Evolutionary conservation across 768 basidiomycete genomes (phyloP), one percentile per base, ranked within the genome.

Genomic region (Serpula lacrymans): DNA sequence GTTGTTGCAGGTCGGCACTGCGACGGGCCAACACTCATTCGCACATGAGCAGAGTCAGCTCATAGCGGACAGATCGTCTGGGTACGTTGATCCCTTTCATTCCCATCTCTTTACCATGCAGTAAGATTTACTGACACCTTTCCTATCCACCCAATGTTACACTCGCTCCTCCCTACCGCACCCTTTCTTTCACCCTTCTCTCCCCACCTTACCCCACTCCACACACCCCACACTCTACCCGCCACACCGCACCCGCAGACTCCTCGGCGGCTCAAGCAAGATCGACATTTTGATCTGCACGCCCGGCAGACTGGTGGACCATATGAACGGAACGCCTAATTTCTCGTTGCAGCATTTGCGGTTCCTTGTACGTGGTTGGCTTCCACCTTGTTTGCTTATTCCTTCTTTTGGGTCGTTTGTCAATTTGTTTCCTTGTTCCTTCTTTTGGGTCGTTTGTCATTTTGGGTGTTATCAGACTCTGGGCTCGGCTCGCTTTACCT

Each of bases 201-300:
- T n/a, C n/a, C n/a, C n/a, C n/a, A n/a, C n/a, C 14, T 22, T 11
- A 26, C 24, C 34, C 40, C 22, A 26, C 21, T 10, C 18, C 28
- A 12, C 26, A 18, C 22, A 20, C 23, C 23, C 27, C n/a, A n/a
- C n/a, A n/a, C n/a, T 21, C 18, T 31, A 43, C 39, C 24, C 28
- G 37, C 35, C n/a, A 45, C 42, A 26, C 33, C 8, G 26, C 23
- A 24, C 27, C 37, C n/a, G 26, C 42, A 92, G 88, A 18, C 60
- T 91, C 23, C 69, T 74, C 16, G 93, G 94, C 4, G 94, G 95
- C 7, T 87, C 84, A 2, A 94, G 90, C 60, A 91, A 83, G 60
- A 76, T 97, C 24, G 96, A 98, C 58, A 82, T 99, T 41, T 67
- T 99, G 34, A 88, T 99, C 42, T 96, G 91, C 46, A 99, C 96